A percentile compares a stretch with the other conserved stretches of the same genome.
These are phyloP conservation scores for Hibiscus tridactylites DNA, from an alignment of 345 rosid species.

Conservation along the genomic window DNA sequence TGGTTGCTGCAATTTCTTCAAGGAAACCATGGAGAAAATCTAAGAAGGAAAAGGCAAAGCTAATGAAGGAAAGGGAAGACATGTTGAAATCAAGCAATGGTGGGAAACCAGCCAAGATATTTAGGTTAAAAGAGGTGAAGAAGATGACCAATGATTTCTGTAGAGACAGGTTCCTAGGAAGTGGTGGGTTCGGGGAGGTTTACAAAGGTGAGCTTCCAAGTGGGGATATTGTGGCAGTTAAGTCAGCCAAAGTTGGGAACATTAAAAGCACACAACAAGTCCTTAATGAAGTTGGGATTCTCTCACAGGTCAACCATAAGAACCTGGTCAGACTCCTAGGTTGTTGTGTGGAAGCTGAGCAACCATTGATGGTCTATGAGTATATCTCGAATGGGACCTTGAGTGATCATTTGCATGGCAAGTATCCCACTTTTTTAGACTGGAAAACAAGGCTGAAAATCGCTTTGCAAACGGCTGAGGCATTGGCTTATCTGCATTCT, in stretches of 20 bases:
- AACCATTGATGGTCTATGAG: slow-evolving; percentile 54
- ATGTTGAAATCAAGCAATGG: slow-evolving; percentile 33
- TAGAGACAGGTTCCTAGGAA: slow-evolving; percentile 37
- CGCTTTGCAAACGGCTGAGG: slow-evolving; percentile 51
- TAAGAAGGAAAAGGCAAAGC: slow-evolving; percentile 23
- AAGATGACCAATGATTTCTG: slow-evolving; percentile 46
- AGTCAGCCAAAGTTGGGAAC: slow-evolving; percentile 58
- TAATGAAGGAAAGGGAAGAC: slow-evolving; percentile 36
- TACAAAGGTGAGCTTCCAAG: slow-evolving; percentile 50
- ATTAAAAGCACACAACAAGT: slow-evolving; percentile 57
- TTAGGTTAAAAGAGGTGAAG: slow-evolving; percentile 40
- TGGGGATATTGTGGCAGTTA: slow-evolving; percentile 47
- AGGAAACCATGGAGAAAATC: slow-evolving; percentile 13
- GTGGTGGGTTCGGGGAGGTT: slow-evolving; percentile 60
- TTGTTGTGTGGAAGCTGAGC: slow-evolving; percentile 49
- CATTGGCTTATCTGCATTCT: slow-evolving; percentile 51
- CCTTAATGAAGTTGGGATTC: slow-evolving; percentile 58
- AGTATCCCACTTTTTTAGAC: slow-evolving; percentile 22
- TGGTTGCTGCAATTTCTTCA: slow-evolving; percentile 8
- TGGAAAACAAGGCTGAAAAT: slow-evolving; percentile 49
- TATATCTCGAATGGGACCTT: slow-evolving; percentile 53
- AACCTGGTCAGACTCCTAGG: slow-evolving; percentile 52
- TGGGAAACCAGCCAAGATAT: slow-evolving; percentile 44
- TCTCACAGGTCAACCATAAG: slow-evolving; percentile 61
- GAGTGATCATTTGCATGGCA: slow-evolving; percentile 42